phyloP scores from a whole-genome alignment of 345 rosid species.

The Leavenworthia alabamica region DNA sequence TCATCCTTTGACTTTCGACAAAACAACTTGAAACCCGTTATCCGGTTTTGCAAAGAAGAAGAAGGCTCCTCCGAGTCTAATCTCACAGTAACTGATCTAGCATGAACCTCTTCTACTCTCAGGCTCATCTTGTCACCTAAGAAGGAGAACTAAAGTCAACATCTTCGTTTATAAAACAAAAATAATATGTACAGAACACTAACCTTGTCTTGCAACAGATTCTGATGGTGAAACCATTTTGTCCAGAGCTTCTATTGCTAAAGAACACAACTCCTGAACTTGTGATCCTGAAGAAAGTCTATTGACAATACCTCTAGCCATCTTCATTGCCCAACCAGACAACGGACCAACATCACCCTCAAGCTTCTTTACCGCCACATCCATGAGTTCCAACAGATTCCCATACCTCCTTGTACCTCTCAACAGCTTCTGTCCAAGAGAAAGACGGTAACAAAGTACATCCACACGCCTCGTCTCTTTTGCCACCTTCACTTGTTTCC shows the following conservation, averaged over 20 bases:
- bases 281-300: conserved; percentile 74
- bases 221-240: conserved; percentile 35
- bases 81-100: conserved; percentile 53
- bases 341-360: conserved; percentile 84
- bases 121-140: conserved; percentile 12
- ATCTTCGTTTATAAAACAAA: background rate
- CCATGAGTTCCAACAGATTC: conserved; percentile 48
- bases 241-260: conserved; percentile 60
- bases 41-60: conserved; percentile 15
- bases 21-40: conserved; percentile 49
- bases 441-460: conserved; percentile 78
- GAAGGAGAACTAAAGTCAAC: conserved; percentile 1
- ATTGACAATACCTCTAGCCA: conserved; percentile 82
- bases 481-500: conserved; percentile 71
- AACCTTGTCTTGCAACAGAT: conserved; percentile 21
- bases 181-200: background rate
- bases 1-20: conserved; percentile 47
- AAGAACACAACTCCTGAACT: conserved; percentile 65
- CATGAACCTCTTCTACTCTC: conserved; percentile 53
- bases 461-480: conserved; percentile 79
- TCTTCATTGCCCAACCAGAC: conserved; percentile 72
- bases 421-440: conserved; percentile 69
- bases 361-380: conserved; percentile 68
- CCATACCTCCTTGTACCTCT: conserved; percentile 50
- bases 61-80: conserved; percentile 42